Percentiles rank a stretch among this genome's conserved stretches.
These are phyloP conservation scores for Kwoniella mangroviensis DNA, from an alignment of 768 basidiomycete genomes.

Conservation along the genomic window DNA sequence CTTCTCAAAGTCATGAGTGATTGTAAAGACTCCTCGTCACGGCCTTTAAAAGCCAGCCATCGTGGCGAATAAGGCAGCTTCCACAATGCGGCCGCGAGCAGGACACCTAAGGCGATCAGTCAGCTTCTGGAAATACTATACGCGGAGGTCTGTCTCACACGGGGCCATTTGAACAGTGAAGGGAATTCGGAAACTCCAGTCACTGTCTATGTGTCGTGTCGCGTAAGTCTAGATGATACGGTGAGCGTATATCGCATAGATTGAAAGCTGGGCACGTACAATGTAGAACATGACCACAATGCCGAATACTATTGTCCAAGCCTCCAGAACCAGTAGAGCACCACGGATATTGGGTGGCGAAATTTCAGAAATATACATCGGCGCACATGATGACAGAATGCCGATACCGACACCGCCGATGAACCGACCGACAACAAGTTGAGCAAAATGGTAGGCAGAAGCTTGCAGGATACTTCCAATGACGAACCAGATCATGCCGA, in stretches of 20 bases:
- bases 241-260: background rate
- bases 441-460: conserved; percentile 10
- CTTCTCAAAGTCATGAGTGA: background rate
- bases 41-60: conserved; percentile 70
- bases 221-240: background rate
- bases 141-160: background rate
- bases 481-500: conserved; percentile 30
- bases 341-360: conserved; percentile 25
- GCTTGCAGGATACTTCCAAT: conserved; percentile 42
- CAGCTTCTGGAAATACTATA: background rate
- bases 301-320: conserved; percentile 30
- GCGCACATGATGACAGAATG: background rate
- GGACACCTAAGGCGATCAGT: background rate
- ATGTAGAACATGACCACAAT: conserved; percentile 21
- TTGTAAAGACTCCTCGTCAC: conserved; percentile 29
- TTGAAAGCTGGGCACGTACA: background rate
- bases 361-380: conserved; percentile 14
- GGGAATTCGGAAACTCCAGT: conserved; percentile 27
- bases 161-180: conserved; percentile 30
- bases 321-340: conserved; percentile 26
- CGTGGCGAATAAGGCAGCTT: conserved; percentile 74
- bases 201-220: conserved; percentile 1
- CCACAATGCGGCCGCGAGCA: conserved; percentile 65
- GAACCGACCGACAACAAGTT: conserved; percentile 13
- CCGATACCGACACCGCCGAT: conserved; percentile 17